Base-by-base conservation (phyloP, 257 asterid genomes). In the Leonotis leonurus region DNA sequence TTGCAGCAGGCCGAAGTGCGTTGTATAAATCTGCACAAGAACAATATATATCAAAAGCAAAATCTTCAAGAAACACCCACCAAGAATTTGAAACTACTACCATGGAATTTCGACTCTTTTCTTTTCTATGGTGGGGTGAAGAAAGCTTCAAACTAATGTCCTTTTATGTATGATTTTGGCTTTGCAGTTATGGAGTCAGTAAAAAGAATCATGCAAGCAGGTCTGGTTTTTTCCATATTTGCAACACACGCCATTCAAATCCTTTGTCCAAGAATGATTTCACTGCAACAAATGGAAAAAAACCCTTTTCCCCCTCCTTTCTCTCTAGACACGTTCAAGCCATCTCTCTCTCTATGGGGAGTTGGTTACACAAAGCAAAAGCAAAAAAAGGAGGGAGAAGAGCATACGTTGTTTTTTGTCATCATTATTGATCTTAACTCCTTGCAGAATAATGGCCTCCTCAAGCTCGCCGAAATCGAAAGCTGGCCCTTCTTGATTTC, bases 381-480 rank as follows among this genome's bases (percentile, higher is more conserved):
- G 72, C n/a, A 69, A 56, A 66, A 75, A 40, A n/a, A 32, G 26
- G 60, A 56, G 18, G 49, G 56, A 46, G n/a, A 57, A 67, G 13
- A 60, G 62, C 37, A 37, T 85, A 92, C 99, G 78, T 86, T 83
- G 84, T 73, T 83, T 86, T 58, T 80, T 65, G 69, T 75, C 88
- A 77, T 84, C 88, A 83, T 78, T 81, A 41, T 56, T 77, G 85
- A 60, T 77, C 79, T 77, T 77, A 54, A 77, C 75, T 60, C 89
- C 95, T 67, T 86, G 97, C 56, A 86, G 77, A 20, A 76, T 79
- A 55, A 89, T 89, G 56, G 90, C 99, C 60, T 92, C 95, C 65
- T 92, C 97, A 49, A 92, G 87, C 68, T 83, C 97, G 52, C 95
- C 97, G 75, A 89, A 92, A 79, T 78, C 95, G 71, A 86, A 92